These are phyloP conservation scores for Arachnomyces sp. DNA, from an alignment of 2,329 filamentous ascomycete genomes.

Conservation along the genomic window DNA sequence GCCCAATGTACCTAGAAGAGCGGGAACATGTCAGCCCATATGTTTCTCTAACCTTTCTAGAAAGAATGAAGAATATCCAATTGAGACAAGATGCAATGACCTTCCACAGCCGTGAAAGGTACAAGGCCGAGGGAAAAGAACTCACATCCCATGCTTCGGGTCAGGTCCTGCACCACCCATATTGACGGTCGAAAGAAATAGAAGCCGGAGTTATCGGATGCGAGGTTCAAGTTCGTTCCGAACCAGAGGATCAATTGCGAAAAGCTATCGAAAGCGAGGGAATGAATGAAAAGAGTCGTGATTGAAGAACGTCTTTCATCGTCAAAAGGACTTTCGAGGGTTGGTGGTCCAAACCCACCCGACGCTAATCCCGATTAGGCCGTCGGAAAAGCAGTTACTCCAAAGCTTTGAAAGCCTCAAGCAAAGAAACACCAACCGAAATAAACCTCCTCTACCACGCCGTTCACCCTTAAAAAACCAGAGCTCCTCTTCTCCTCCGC, in stretches of 20 bases:
- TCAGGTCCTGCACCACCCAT: conserved; percentile 32
- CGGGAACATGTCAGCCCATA: neutral
- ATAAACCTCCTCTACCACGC: conserved; percentile 9
- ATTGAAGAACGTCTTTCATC: conserved; percentile 21
- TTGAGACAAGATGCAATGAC: conserved; percentile 1
- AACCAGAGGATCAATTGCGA: conserved; percentile 3
- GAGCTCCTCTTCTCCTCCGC: conserved; percentile 4
- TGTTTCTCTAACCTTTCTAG: conserved; percentile 1
- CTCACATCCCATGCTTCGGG: conserved; percentile 40
- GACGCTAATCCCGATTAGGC: conserved; percentile 31
- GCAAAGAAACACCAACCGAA: conserved; percentile 5
- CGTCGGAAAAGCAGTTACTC: conserved; percentile 21
- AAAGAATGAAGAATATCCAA: neutral
- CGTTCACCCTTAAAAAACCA: conserved; percentile 10
- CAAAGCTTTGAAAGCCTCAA: conserved; percentile 1
- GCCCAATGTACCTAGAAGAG: conserved; percentile 4
- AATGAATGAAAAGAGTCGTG: conserved; percentile 9
- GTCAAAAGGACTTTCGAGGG: conserved; percentile 25
- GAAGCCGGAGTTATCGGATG: neutral
- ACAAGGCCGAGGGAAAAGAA: conserved; percentile 11
- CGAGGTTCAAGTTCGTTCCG: neutral
- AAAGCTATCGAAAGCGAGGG: conserved; percentile 12
- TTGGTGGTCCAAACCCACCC: conserved; percentile 18
- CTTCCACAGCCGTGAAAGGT: neutral
- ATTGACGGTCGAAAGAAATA: conserved; percentile 9